Base-by-base conservation (phyloP, 441 rosid species). In the Erodium moschatum region DNA sequence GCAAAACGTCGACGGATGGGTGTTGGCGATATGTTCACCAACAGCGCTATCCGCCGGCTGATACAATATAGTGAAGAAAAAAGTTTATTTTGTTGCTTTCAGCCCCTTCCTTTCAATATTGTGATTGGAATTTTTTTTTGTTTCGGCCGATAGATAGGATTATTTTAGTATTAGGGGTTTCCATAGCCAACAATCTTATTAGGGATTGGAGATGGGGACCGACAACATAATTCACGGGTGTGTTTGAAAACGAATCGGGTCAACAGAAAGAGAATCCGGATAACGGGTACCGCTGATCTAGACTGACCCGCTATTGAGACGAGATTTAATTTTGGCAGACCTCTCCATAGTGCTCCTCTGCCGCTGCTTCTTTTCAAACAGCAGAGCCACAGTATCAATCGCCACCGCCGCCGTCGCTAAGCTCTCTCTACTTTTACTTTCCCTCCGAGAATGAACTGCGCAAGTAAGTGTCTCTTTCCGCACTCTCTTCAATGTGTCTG, bases 381-480 rank as follows among this genome's bases (percentile, higher is more conserved):
- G 13, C 50, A 11, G 11, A 44, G 3, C 7, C 12, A 44, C 50
- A 44, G 50, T 11, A 44, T 11, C 50, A 42, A 42, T 11, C 48
- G 48, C 48, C 12, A 44, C 13, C 50, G 50, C 50, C 50, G 12
- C 50, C 50, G 50, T 10, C 12, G 50, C 12, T 44, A 33, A 38
- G 10, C 50, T 10, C 44, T 38, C 6, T 0, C 44, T 38, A 0
- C 7, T 3, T 38, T 10, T 38, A 4, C 10, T 38, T 12, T 44
- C 44, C 44, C 44, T 6, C 44, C 44, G 44, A 38, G n/a, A n/a
- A 91, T 91, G 96, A 86, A 89, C 79, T 91, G 97, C 75, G 82
- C 96, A 65, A 86, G 97, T 89, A 79, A 77, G 78, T 64, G 4
- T 44, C 66, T 42, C 24, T 65, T 33, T 73, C 62, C 66, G 12